Base-by-base conservation (phyloP, 192 early-diverging fungal species). In the Gonapodya prolifera region DNA sequence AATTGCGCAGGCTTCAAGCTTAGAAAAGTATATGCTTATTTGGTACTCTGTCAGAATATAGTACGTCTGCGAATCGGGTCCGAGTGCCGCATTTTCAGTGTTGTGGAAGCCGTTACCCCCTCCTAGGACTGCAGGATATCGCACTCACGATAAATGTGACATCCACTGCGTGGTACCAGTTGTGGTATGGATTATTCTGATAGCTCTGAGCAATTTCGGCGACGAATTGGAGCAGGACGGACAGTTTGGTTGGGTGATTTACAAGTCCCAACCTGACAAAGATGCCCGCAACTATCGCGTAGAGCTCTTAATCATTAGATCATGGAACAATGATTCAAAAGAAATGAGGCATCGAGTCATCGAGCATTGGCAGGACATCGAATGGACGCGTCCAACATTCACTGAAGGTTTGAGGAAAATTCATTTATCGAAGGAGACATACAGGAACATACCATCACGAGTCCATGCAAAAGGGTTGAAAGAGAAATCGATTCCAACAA, bases 131-230 rank as follows among this genome's bases (percentile, higher is more conserved):
- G n/a, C n/a, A n/a, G n/a, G n/a, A n/a, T n/a, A n/a, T n/a, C n/a
- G 34, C 35, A 36, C 34, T 28, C 34, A 96, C 85, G 77, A 95
- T 91, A 61, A 90, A 87, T 0, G 91, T 90, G 0, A 97, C 95
- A 84, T 97, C 95, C 0, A 93, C 87, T 17, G 94, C 94, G 78
- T 97, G 95, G 80, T 91, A 91, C 80, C 95, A 97, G 8, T 92
- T 94, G 80, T 97, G 95, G 76, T 97, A 97, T 1, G 92, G 92
- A 74, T 93, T 94, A n/a, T 87, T 81, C n/a, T 86, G 82, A 80
- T 97, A 97, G 33, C 92, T 92, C 69, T 85, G 76, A 77, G 92
- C 91, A 34, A 97, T 89, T 76, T 95, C 94, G 34, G 94, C 86
- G 35, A 92, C 84, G 79, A 97, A 96, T 74, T 94, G 91, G 28